Conservation (phyloP, 2,329 filamentous ascomycete genomes). For the Verruconis gallopava region DNA sequence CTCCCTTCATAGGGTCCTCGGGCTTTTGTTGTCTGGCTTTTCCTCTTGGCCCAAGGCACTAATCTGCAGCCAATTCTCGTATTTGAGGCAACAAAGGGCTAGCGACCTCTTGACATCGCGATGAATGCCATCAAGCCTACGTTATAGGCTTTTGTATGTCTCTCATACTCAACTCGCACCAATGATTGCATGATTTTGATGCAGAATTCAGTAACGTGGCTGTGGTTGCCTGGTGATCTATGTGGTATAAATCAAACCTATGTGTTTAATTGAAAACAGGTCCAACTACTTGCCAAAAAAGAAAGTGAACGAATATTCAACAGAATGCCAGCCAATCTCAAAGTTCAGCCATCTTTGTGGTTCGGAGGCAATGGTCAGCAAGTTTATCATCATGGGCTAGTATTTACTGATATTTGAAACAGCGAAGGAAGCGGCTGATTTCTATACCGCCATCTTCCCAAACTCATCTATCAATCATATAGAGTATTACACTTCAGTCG, state of each 20-base stretch:
- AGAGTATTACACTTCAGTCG: conserved; percentile 20
- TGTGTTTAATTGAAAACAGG: no score
- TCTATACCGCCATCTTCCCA: conserved; percentile 31
- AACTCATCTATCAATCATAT: conserved; percentile 25
- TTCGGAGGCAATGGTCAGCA: not conserved
- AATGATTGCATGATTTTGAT: no score
- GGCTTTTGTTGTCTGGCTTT: not conserved
- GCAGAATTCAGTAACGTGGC: no score
- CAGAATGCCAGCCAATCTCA: not conserved
- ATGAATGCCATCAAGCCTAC: no score
- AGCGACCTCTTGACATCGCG: no score
- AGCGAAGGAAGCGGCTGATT: conserved; percentile 30
- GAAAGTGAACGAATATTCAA: not conserved
- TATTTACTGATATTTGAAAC: no score
- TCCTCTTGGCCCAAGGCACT: not conserved
- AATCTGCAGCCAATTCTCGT: not conserved
- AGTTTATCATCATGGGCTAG: no score
- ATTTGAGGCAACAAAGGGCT: not conserved
- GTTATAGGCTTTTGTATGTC: no score
- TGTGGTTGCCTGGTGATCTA: not conserved
- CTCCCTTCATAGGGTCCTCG: no score
- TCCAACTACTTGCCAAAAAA: no score
- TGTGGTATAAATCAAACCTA: not conserved
- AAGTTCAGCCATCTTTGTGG: not conserved
- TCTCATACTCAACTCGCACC: no score